Percentiles rank a stretch among this genome's conserved stretches.
phyloP scores from a whole-genome alignment of 768 basidiomycete species.

The Amanita subjunquillea region DNA sequence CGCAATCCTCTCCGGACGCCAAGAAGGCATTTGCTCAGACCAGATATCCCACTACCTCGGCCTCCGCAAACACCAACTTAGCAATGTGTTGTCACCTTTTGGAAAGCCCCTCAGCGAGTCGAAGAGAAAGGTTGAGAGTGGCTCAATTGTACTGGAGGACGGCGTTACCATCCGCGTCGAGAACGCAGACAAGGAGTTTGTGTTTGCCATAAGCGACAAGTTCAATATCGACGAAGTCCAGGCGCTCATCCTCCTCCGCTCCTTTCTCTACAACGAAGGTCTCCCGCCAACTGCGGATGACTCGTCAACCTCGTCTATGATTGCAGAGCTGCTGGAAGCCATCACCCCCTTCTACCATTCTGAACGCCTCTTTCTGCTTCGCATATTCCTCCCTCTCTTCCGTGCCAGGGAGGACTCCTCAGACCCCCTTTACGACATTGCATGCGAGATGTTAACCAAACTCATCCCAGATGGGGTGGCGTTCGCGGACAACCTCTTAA shows the following conservation, averaged over 20 bases:
- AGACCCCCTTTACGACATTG: conserved; percentile 44
- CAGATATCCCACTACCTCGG: conserved; percentile 50
- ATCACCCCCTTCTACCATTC: conserved; percentile 78
- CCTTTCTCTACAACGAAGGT: conserved; percentile 73
- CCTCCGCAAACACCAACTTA: conserved; percentile 47
- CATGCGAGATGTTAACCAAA: conserved; percentile 41
- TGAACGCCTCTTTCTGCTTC: conserved; percentile 64
- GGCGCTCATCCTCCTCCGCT: conserved; percentile 63
- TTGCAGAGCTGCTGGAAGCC: conserved; percentile 52
- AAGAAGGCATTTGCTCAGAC: conserved; percentile 47
- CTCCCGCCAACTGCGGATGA: conserved; percentile 40
- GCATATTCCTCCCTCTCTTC: conserved; percentile 66
- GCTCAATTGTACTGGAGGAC: conserved; percentile 60
- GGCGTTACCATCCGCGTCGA: conserved; percentile 54
- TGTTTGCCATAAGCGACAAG: conserved; percentile 58
- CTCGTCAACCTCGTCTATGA: conserved; percentile 30
- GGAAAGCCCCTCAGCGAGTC: conserved; percentile 61
- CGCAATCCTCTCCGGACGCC: conserved; percentile 36
- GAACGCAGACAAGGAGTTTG: conserved; percentile 58
- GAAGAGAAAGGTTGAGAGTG: conserved; percentile 52
- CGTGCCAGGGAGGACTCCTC: conserved; percentile 52
- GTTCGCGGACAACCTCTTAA: conserved; percentile 53
- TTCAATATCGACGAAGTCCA: conserved; percentile 76
- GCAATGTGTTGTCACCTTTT: conserved; percentile 52
- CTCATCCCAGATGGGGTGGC: conserved; percentile 54